Conservation (phyloP, 495 filamentous ascomycete genomes). For the Tetracladium setigerum region DNA sequence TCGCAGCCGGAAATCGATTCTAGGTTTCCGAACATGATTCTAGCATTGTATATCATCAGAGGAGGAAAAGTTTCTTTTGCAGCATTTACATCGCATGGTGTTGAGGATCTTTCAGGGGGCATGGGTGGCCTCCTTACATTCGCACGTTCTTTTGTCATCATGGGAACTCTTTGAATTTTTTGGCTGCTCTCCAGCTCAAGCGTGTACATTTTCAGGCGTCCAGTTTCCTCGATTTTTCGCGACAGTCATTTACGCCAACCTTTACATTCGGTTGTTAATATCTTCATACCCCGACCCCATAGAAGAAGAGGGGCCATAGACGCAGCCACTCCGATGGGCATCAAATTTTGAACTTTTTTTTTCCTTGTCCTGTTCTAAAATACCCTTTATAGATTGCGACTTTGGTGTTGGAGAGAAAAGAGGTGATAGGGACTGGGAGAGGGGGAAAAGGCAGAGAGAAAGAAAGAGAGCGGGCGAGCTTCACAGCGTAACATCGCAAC, state of each 20-base stretch:
- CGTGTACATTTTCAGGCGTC: slow-evolving; percentile 23
- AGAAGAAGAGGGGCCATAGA: slow-evolving; percentile 15
- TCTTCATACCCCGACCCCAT: slow-evolving; percentile 27
- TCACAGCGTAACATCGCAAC: slow-evolving; percentile 13
- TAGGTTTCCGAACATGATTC: slow-evolving; percentile 19
- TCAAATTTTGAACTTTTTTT: slow-evolving; percentile 23
- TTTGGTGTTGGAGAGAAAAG: slow-evolving; percentile 10
- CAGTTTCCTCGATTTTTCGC: slow-evolving; percentile 11
- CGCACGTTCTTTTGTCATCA: slow-evolving; percentile 23
- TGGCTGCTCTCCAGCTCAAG: slow-evolving; percentile 23
- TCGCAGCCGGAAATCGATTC: slow-evolving; percentile 54
- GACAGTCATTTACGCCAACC: slow-evolving; percentile 13
- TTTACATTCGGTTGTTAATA: slow-evolving; percentile 22
- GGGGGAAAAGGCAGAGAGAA: not conserved
- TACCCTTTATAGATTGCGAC: slow-evolving; percentile 33
- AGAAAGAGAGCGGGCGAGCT: slow-evolving; percentile 19
- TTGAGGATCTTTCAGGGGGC: slow-evolving; percentile 21
- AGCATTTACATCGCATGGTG: slow-evolving; percentile 28
- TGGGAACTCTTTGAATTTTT: slow-evolving; percentile 22
- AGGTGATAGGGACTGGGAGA: not conserved
- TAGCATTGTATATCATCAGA: slow-evolving; percentile 14
- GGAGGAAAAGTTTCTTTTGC: slow-evolving; percentile 22
- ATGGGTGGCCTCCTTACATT: slow-evolving; percentile 22
- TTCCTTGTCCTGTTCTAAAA: slow-evolving; percentile 28
- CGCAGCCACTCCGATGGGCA: slow-evolving; percentile 17